Evolutionary conservation across 345 rosid species (phyloP).

Genomic region (Sonneratia caseolaris): DNA sequence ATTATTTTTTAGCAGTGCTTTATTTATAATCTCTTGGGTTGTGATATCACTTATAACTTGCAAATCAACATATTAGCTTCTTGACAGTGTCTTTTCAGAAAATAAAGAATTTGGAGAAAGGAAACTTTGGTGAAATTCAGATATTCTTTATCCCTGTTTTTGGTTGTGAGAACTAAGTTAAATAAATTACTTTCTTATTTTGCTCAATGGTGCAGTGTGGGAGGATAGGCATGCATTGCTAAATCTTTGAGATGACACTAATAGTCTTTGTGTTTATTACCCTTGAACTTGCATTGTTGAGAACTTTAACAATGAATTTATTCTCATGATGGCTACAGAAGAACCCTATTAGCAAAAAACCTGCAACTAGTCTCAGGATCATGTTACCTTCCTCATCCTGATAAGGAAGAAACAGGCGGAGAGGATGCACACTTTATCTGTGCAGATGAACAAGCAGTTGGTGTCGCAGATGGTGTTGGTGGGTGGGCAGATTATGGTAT

Average conservation of each 20-base stretch:
- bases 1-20: neutral
- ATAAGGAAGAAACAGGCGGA: constrained; percentile 97
- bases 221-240: neutral
- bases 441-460: constrained; percentile 71
- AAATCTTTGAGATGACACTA: neutral
- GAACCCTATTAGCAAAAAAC: constrained; percentile 30
- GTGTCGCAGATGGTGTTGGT: constrained; percentile 98
- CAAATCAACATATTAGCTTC: neutral
- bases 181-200: neutral
- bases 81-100: neutral
- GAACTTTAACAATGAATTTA: neutral
- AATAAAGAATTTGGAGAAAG: neutral
- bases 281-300: neutral
- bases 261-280: neutral
- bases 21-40: neutral
- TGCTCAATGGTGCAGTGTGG: neutral
- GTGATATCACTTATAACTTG: neutral
- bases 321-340: constrained; percentile 24
- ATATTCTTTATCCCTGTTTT: neutral
- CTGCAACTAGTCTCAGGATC: constrained; percentile 81
- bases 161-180: neutral
- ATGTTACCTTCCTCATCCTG: constrained; percentile 94
- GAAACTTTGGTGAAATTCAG: neutral
- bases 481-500: constrained; percentile 97
- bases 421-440: constrained; percentile 98